Conservation (phyloP, 2,329 filamentous ascomycete species). For the Tolypocladium paradoxum region DNA sequence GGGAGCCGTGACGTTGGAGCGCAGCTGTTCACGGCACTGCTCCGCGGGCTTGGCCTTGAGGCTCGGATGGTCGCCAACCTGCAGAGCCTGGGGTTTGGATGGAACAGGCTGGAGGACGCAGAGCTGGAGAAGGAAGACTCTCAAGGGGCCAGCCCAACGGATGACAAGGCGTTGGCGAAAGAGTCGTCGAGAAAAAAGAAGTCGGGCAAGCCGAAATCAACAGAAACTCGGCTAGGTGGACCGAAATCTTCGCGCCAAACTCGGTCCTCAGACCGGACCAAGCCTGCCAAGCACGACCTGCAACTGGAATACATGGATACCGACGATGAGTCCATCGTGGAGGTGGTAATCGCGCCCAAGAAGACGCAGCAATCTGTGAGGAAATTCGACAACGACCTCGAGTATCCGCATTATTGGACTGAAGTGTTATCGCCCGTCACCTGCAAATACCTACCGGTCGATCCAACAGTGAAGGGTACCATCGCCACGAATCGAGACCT, state of each 20-base stretch:
- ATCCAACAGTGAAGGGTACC: constrained; percentile 57
- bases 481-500: constrained; percentile 64
- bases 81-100: constrained; percentile 82
- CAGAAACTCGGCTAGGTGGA: constrained; percentile 8
- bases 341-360: constrained; percentile 34
- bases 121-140: constrained; percentile 32
- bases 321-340: constrained; percentile 49
- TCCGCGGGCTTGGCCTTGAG: constrained; percentile 73
- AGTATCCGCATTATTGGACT: constrained; percentile 86
- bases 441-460: constrained; percentile 67
- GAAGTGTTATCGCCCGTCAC: constrained; percentile 79
- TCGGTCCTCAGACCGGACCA: constrained; percentile 2
- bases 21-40: constrained; percentile 78
- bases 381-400: constrained; percentile 64
- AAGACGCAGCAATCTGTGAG: constrained; percentile 27
- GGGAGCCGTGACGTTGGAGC: constrained; percentile 83
- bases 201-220: neutral
- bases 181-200: constrained; percentile 4
- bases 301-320: constrained; percentile 32
- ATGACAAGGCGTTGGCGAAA: constrained; percentile 7
- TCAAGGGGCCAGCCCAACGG: neutral
- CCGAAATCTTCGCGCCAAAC: constrained; percentile 6
- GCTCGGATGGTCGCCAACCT: constrained; percentile 74
- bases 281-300: constrained; percentile 32
- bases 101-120: constrained; percentile 77